Conservation (phyloP, 257 asterid genomes). For the Scutellaria galericulata region DNA sequence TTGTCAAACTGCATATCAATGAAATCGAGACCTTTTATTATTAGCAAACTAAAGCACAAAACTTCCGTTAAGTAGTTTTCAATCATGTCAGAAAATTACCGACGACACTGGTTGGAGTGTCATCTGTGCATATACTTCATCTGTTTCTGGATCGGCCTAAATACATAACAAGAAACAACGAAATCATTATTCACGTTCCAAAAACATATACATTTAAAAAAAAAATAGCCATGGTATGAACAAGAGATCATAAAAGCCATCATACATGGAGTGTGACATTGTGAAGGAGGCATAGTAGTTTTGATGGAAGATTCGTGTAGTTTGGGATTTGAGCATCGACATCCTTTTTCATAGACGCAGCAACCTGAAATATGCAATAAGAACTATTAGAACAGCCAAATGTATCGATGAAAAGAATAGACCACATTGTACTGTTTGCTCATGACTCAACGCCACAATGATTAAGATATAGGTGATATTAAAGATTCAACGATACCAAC, state of each 20-base stretch:
- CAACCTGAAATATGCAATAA: conserved; percentile 61
- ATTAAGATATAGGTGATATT: too few relatives aligned
- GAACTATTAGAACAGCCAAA: conserved; percentile 25
- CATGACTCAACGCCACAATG: too few relatives aligned
- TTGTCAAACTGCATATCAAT: conserved; percentile 75
- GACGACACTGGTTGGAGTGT: conserved; percentile 90
- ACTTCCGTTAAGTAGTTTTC: neutral
- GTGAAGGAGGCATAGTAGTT: conserved; percentile 84
- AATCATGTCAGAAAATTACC: conserved; percentile 40
- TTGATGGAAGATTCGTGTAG: conserved; percentile 91
- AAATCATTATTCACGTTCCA: conserved; percentile 18
- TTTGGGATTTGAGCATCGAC: conserved; percentile 84
- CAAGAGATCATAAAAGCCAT: conserved; percentile 17
- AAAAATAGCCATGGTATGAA: neutral
- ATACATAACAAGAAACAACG: conserved; percentile 13
- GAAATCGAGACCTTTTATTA: neutral
- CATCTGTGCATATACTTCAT: conserved; percentile 95
- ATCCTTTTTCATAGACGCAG: conserved; percentile 90
- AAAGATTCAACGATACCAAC: too few relatives aligned
- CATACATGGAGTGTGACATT: conserved; percentile 76
- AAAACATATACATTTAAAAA: neutral
- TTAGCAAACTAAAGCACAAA: neutral
- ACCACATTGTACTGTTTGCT: neutral
- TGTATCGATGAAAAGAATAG: neutral
- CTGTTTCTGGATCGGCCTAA: conserved; percentile 96